phyloP scores from a whole-genome alignment of 163 green algal species.

The Chlorella variabilis region DNA sequence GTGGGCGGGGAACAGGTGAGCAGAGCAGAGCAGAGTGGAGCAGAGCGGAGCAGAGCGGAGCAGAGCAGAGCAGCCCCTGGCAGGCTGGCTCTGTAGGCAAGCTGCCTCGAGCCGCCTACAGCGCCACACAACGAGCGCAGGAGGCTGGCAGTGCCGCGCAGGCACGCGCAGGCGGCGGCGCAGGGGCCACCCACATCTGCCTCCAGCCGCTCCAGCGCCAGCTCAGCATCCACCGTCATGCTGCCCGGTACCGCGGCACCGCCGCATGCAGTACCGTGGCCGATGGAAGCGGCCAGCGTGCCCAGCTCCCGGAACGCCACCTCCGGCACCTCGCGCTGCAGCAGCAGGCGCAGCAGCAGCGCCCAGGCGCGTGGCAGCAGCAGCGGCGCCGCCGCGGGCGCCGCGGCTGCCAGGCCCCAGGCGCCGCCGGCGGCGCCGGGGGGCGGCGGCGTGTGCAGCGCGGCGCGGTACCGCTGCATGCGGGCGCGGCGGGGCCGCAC shows the following conservation, averaged over 20 bases:
- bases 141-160: background rate
- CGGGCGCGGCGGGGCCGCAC: conserved; percentile 1
- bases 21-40: too few species aligned
- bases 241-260: background rate
- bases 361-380: conserved; percentile 72
- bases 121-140: too few species aligned
- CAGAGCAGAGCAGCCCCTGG: too few species aligned
- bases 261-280: background rate
- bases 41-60: too few species aligned
- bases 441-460: conserved; percentile 10
- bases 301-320: conserved; percentile 1
- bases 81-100: too few species aligned
- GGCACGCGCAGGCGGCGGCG: too few species aligned
- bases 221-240: conserved; percentile 26
- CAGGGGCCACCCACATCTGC: conserved; percentile 24
- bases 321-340: conserved; percentile 67
- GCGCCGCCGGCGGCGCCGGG: background rate
- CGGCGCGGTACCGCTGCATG: conserved; percentile 30
- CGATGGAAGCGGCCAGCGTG: background rate
- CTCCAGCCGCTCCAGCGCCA: conserved; percentile 40
- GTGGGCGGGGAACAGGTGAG: too few species aligned
- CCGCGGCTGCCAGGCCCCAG: conserved; percentile 49
- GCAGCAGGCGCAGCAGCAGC: conserved; percentile 75
- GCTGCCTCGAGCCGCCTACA: too few species aligned
- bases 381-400: conserved; percentile 57